Base-by-base conservation (phyloP, 2,329 filamentous ascomycete genomes). In the Microcyclosporella mali region DNA sequence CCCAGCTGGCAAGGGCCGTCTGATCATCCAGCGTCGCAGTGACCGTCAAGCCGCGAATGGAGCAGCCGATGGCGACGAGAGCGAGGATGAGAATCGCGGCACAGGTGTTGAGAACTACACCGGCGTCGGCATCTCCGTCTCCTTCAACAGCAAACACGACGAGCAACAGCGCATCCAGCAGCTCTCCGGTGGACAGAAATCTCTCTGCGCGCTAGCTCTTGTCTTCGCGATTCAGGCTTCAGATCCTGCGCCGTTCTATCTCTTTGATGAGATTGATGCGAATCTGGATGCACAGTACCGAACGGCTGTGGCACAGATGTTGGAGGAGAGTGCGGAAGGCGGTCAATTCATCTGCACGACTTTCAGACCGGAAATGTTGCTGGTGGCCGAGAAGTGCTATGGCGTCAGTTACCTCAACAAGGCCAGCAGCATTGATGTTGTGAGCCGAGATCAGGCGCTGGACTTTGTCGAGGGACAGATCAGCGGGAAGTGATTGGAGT, bases 141-240 rank as follows among this genome's bases (percentile, higher is more conserved):
- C 88, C 43, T 98, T 98, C 76, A 98, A 98, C 72, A 94, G 87
- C 56, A 95, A 95, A 68, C 85, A 95, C 53, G 92, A 98, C 58
- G 92, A 98, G 62, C 92, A 98, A 67, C 92, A 98, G 65, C 85
- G 88, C 50, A 97, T 98, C 57, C 88, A 95, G 67, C 92, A 98
- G 66, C 79, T 98, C 50, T 94, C 86, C 56, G 92, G 92, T 72
- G 92, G 92, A 25, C 92, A 98, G 61, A 98, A 98, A 77, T 60
- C 87, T 78, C 74, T 97, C 49, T 97, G 90, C 66, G 92, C 92
- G 8, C 79, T 98, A n/a, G 94, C 92, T 33, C 79, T 98, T 39
- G 94, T 98, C 55, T 98, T 98, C 63, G 92, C 92, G n/a, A 94
- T 98, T 55, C 92, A 98, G 67, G 87, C 89, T 56, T 95, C 90